Base-by-base conservation (phyloP, 2,329 filamentous ascomycete species). In the Aspergillus sp. region DNA sequence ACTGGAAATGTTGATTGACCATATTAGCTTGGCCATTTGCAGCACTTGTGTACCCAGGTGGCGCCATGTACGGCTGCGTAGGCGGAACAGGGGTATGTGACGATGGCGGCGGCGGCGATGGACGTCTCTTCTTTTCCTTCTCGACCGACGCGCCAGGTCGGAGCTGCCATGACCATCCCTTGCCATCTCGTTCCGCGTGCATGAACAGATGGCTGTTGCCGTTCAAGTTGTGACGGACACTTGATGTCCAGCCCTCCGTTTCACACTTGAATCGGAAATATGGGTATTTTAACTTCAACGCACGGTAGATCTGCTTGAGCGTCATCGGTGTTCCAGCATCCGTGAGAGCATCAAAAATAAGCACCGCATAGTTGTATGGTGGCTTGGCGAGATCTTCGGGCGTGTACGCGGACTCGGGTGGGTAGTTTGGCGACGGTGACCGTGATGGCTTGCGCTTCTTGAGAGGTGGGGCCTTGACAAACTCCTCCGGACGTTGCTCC, bases 181-280 rank as follows among this genome's bases (percentile, higher is more conserved):
- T 84, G 46, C 81, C 81, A 60, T 75, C 74, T 60, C 72, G 78
- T 54, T 82, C 79, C 13, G 77, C 79, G 56, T 82, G 81, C 60
- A 77, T 74, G 58, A 84, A 84, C 43, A 65, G 74, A 69, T 66
- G 78, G 60, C 64, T 78, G 69, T 70, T 83, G 68, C 59, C 78
- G 68, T 64, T 74, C 41, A 85, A 69, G 49, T 85, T 85, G 61
- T 85, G 82, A 30, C 82, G 76, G 33, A 85, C 81, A 69, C 80
- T 83, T 30, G 80, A 83, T 51, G 83, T 81, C 82, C 82, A 85
- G 12, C 82, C 82, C 53, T 77, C 76, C 1, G 81, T 83, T 46
- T 76, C 78, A 60, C 82, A 82, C 58, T 80, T 81, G 69, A 80
- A 84, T 58, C 72, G 72, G 58, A 75, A 75, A 58, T 79, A 84